Base-by-base conservation (phyloP, 371 early-diverging fungal genomes). In the Mortierella sp. region DNA sequence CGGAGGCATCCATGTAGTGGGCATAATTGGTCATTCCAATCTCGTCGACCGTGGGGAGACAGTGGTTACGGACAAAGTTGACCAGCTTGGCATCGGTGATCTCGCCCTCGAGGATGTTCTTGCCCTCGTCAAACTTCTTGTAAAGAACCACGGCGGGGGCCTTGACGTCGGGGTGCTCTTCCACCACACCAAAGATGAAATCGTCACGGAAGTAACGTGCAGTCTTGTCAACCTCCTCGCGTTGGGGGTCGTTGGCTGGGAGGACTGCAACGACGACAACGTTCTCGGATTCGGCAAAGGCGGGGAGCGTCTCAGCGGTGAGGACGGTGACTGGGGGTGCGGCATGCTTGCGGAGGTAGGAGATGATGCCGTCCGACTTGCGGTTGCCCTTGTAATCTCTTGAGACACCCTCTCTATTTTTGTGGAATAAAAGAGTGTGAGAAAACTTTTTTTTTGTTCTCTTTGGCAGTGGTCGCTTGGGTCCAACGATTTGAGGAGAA, bases 121-220 rank as follows among this genome's bases (percentile, higher is more conserved):
- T 93, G 55, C 94, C 94, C 61, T 97, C 96, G 82, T 98, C 98
- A 81, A 97, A 97, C 82, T 94, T 90, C 90, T 96, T 97, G 94
- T 91, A 98, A 51, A 98, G 82, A 31, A 94, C 93, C 16, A 98
- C 82, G 5, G 90, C 89, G 24, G 97, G 96, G 40, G 91, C 83
- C 31, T 78, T 78, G 69, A 91, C 88, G n/a, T 87, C 93, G 69
- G 90, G 90, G 21, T 88, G 81, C 13, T 78, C 87, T 26, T 87
- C 89, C 73, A 92, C 87, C 2, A 69, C 69, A 82, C 97, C 98
- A 83, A 98, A 98, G 70, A 93, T 48, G 88, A 87, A 95, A 72
- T 96, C 94, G 69, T 98, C 96, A 73, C 97, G 95, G 57, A 94
- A 89, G 69, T 89, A 88, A 57, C 95, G 90, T 73, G 98, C 98